Percentiles rank a stretch among this genome's conserved stretches.
phyloP scores from a whole-genome alignment of 495 filamentous ascomycete genomes.

The Podospora anserina region DNA sequence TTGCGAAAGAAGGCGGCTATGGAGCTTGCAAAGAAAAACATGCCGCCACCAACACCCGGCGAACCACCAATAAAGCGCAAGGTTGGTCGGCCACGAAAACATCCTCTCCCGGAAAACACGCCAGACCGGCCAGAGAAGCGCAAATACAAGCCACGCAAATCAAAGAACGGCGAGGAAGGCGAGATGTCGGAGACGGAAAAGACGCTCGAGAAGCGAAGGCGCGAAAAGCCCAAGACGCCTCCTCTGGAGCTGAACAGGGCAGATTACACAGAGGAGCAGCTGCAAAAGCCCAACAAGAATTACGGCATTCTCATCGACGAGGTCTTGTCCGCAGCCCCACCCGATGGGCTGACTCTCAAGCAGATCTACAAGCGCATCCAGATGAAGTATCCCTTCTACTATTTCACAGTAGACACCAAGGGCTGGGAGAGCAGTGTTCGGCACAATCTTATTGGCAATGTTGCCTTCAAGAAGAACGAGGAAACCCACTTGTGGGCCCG shows the following conservation, averaged over 20 bases:
- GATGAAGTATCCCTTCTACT: conserved; percentile 85
- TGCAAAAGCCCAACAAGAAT: conserved; percentile 78
- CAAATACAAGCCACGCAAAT: conserved; percentile 75
- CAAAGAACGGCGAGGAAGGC: conserved; percentile 51
- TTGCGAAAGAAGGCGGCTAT: conserved; percentile 61
- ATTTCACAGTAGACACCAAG: conserved; percentile 71
- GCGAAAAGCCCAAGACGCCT: conserved; percentile 60
- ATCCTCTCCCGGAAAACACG: conserved; percentile 53
- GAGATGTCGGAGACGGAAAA: conserved; percentile 46
- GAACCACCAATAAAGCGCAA: conserved; percentile 57
- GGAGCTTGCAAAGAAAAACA: conserved; percentile 46
- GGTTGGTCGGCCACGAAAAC: conserved; percentile 56
- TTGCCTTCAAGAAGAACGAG: conserved; percentile 82
- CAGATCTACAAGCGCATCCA: conserved; percentile 91
- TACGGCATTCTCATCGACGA: conserved; percentile 92
- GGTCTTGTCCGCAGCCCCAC: conserved; percentile 66
- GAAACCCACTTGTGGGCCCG: conserved; percentile 48
- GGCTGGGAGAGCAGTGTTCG: conserved; percentile 98
- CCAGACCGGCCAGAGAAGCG: conserved; percentile 64
- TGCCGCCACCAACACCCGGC: conserved; percentile 41
- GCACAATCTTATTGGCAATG: conserved; percentile 88
- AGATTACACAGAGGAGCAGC: conserved; percentile 78
- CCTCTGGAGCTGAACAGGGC: conserved; percentile 60
- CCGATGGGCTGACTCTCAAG: conserved; percentile 74
- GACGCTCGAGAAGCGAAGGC: conserved; percentile 55